Percentiles rank a stretch among this genome's conserved stretches.
Conservation (phyloP, 1,139 yeast species). For the Pichia sp. region DNA sequence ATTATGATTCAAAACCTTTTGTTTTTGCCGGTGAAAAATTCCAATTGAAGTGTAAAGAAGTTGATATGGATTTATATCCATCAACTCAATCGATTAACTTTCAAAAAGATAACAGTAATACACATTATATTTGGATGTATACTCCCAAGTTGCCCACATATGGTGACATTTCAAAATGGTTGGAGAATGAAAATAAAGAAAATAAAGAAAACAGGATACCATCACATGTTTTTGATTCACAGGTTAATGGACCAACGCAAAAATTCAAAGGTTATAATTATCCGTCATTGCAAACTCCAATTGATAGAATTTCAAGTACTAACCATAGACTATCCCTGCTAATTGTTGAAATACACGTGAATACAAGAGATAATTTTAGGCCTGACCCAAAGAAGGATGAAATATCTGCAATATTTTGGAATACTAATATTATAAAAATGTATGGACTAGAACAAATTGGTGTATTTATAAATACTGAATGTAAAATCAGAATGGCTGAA, state of each 20-base stretch:
- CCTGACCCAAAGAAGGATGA: slow-evolving; percentile 68
- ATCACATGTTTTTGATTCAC: slow-evolving; percentile 36
- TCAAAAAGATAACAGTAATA: neutral
- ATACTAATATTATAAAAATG: slow-evolving; percentile 11
- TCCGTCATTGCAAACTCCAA: slow-evolving; percentile 34
- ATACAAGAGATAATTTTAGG: slow-evolving; percentile 39
- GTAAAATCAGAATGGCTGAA: neutral
- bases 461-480: slow-evolving; percentile 26
- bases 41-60: slow-evolving; percentile 30
- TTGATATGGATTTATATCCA: slow-evolving; percentile 14
- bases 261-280: slow-evolving; percentile 30
- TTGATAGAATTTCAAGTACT: slow-evolving; percentile 26
- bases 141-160: slow-evolving; percentile 36
- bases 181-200: neutral
- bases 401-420: slow-evolving; percentile 57
- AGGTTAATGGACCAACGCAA: slow-evolving; percentile 43
- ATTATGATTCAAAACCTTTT: slow-evolving; percentile 50
- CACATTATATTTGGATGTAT: slow-evolving; percentile 33
- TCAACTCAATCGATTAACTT: neutral
- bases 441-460: slow-evolving; percentile 27
- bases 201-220: neutral
- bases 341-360: slow-evolving; percentile 61
- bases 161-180: slow-evolving; percentile 31
- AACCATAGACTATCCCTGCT: slow-evolving; percentile 47
- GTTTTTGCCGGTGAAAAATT: slow-evolving; percentile 63